A percentile compares a stretch with the other conserved stretches of the same genome.
These are phyloP conservation scores for Termitomyces sp. DNA, from an alignment of 768 basidiomycete genomes.

Conservation along the genomic window DNA sequence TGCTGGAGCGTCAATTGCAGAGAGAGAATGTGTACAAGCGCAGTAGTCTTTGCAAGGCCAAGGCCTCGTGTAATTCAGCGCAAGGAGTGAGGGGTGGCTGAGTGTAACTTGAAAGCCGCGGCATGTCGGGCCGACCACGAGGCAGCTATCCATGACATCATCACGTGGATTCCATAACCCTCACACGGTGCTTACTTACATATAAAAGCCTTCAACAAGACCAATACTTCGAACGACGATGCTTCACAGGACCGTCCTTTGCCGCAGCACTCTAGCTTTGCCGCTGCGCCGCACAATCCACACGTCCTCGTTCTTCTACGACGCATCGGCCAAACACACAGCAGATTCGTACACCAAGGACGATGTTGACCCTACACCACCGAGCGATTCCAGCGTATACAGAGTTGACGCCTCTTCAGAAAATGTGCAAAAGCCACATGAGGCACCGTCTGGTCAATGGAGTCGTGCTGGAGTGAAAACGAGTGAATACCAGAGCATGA, in stretches of 20 bases:
- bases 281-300: slow-evolving; percentile 7
- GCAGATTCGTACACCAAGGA: slow-evolving; percentile 45
- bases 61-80: neutral
- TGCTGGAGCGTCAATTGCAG: neutral
- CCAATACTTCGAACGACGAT: slow-evolving; percentile 4
- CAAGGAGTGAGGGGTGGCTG: too few species aligned
- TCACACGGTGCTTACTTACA: neutral
- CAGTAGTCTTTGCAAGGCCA: neutral
- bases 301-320: neutral
- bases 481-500: slow-evolving; percentile 27
- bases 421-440: slow-evolving; percentile 41
- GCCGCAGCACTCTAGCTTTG: neutral
- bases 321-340: slow-evolving; percentile 19
- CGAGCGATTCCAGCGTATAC: slow-evolving; percentile 35
- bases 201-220: neutral
- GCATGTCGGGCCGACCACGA: neutral
- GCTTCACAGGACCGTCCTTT: slow-evolving; percentile 7
- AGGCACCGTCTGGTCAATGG: slow-evolving; percentile 42
- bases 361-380: slow-evolving; percentile 40
- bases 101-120: neutral
- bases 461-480: slow-evolving; percentile 35
- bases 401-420: slow-evolving; percentile 42
- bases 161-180: slow-evolving; percentile 15
- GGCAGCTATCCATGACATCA: slow-evolving; percentile 6
- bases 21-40: neutral